Evolutionary conservation across 1,139 yeast species (phyloP).

Genomic region (Candida tropicalis): DNA sequence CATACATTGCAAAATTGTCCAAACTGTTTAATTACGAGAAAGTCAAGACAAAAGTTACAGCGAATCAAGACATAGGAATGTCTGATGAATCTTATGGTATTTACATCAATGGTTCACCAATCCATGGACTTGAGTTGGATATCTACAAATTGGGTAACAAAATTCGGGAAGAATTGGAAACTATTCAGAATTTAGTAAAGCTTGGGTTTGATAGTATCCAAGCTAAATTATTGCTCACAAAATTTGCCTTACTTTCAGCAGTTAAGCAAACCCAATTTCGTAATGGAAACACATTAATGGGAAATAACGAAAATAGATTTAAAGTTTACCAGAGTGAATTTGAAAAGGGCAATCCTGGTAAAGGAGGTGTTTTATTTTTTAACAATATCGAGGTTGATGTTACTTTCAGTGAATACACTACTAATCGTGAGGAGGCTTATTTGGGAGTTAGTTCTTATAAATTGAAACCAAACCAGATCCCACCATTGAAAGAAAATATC

Average conservation of each 20-base stretch:
- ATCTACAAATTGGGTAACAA: constrained; percentile 40
- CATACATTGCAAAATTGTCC: constrained; percentile 27
- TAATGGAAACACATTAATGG: constrained; percentile 39
- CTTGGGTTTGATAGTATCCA: constrained; percentile 40
- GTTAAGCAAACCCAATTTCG: constrained; percentile 36
- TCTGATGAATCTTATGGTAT: constrained; percentile 50
- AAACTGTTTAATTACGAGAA: constrained; percentile 16
- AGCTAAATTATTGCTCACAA: constrained; percentile 41
- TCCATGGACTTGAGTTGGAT: constrained; percentile 47
- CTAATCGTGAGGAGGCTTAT: constrained; percentile 46
- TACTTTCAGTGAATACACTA: constrained; percentile 50
- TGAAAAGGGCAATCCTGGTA: constrained; percentile 22
- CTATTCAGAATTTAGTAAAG: constrained; percentile 29
- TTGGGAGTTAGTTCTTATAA: constrained; percentile 29
- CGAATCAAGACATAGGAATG: constrained; percentile 36
- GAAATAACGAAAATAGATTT: constrained; percentile 41
- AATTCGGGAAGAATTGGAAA: constrained; percentile 37
- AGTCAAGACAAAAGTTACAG: constrained; percentile 25
- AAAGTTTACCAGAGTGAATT: constrained; percentile 35
- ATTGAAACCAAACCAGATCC: constrained; percentile 59
- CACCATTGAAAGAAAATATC: constrained; percentile 70
- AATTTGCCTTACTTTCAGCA: constrained; percentile 48
- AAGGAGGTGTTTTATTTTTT: constrained; percentile 63
- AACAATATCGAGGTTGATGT: constrained; percentile 74
- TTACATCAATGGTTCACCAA: constrained; percentile 63